Evolutionary conservation across 2,329 filamentous ascomycete genomes (phyloP).

Genomic region (Epichloe typhina): DNA sequence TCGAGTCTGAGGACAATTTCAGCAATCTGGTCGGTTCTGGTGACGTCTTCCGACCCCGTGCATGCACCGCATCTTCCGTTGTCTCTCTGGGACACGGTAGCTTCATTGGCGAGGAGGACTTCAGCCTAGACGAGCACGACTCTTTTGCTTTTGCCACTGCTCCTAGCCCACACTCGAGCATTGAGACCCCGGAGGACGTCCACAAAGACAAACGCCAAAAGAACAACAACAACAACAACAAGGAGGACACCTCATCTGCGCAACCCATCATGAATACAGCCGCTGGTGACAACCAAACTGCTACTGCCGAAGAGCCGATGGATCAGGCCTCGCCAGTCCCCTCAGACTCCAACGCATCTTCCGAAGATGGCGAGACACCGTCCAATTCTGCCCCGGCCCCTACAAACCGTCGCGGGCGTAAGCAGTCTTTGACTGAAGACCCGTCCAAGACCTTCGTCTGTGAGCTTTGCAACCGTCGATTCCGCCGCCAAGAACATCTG

Average conservation of each 20-base stretch:
- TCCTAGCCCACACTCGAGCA: conserved; percentile 40
- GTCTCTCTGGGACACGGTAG: conserved; percentile 61
- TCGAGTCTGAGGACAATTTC: conserved; percentile 86
- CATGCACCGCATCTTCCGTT: conserved; percentile 53
- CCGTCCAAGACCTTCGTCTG: conserved; percentile 98
- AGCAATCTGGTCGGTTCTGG: conserved; percentile 51
- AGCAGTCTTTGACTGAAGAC: conserved; percentile 95
- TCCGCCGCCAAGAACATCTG: conserved; percentile 94
- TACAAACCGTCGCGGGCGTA: conserved; percentile 84
- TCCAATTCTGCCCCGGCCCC: conserved; percentile 37
- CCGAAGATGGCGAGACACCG: conserved; percentile 28
- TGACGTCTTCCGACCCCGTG: conserved; percentile 57
- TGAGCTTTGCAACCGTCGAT: conserved; percentile 88
- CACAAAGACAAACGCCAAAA: conserved; percentile 46
- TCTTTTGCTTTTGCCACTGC: conserved; percentile 47
- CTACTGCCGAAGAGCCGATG: conserved; percentile 22
- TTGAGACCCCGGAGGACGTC: conserved; percentile 25
- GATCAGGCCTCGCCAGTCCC: conserved; percentile 23
- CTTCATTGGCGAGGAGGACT: conserved; percentile 63
- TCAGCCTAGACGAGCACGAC: conserved; percentile 60
- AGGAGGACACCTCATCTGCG: conserved; percentile 27
- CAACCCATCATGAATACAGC: conserved; percentile 31
- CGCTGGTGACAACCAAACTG: conserved; percentile 20
- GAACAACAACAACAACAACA: conserved; percentile 30
- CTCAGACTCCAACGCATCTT: conserved; percentile 25